Percentiles rank a stretch among this genome's conserved stretches.
Evolutionary conservation across 1,284 basidiomycete genomes (phyloP).

Genomic region (Boletus albobrunnescens): DNA sequence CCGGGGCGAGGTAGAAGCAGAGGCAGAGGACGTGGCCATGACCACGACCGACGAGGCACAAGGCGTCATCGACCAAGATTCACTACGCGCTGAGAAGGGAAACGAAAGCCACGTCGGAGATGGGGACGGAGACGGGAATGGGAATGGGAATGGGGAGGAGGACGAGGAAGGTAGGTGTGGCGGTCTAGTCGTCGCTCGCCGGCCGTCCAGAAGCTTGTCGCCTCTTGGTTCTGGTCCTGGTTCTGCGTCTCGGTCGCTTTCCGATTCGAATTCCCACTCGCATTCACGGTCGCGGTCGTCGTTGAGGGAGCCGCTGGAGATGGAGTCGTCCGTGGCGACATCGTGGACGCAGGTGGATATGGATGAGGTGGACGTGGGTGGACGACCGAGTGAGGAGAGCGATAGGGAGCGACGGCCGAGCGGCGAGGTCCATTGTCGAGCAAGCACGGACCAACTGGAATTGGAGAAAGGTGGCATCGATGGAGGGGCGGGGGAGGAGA

Average conservation of each 20-base stretch:
- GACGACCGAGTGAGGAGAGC: slow-evolving; percentile 8
- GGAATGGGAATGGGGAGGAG: not conserved
- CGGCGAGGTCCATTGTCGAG: slow-evolving; percentile 4
- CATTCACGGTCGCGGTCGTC: slow-evolving; percentile 10
- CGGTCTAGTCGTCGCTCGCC: slow-evolving; percentile 2
- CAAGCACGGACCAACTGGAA: not conserved
- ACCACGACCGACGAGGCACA: no score
- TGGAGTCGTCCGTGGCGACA: slow-evolving; percentile 26
- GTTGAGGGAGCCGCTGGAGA: slow-evolving; percentile 10
- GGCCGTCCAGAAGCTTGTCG: not conserved
- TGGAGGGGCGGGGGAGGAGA: not conserved
- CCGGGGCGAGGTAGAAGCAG: not conserved
- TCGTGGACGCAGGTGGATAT: slow-evolving; percentile 24
- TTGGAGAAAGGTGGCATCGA: not conserved
- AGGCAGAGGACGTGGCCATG: not conserved
- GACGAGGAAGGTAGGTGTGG: not conserved
- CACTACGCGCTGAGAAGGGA: not conserved
- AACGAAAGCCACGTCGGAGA: no score
- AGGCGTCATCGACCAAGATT: not conserved
- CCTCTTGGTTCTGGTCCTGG: not conserved
- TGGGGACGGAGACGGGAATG: not conserved
- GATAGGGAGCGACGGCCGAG: slow-evolving; percentile 7
- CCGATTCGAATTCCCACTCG: slow-evolving; percentile 3
- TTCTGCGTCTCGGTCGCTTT: not conserved
- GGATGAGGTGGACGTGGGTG: slow-evolving; percentile 4